These are phyloP conservation scores for Microthyrium microscopicum DNA, from an alignment of 2,329 filamentous ascomycete species.

Conservation along the genomic window DNA sequence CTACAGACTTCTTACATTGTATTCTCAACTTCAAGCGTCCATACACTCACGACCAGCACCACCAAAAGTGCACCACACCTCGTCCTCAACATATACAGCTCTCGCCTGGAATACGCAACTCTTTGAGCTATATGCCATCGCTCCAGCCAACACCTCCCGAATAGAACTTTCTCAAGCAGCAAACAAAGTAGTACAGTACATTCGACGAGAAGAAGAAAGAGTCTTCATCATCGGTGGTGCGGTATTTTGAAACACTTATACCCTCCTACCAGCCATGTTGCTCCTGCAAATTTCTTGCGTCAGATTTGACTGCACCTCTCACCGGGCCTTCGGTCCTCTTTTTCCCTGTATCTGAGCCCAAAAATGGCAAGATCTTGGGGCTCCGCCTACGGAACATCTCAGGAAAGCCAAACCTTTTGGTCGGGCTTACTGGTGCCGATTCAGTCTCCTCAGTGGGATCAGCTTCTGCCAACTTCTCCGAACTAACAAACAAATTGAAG, in stretches of 20 bases:
- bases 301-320: too few relatives aligned
- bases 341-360: too few relatives aligned
- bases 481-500: too few relatives aligned
- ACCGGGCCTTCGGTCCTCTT: too few relatives aligned
- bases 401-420: too few relatives aligned
- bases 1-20: conserved; percentile 53
- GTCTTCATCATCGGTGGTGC: conserved; percentile 97
- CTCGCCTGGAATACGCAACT: conserved; percentile 81
- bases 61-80: conserved; percentile 70
- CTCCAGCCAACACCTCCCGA: conserved; percentile 48
- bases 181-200: conserved; percentile 82
- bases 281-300: too few relatives aligned
- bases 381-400: too few relatives aligned
- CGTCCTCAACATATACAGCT: conserved; percentile 57
- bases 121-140: conserved; percentile 94
- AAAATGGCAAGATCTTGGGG: too few relatives aligned
- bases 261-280: too few relatives aligned
- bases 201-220: conserved; percentile 77
- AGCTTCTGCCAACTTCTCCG: too few relatives aligned
- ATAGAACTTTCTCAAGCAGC: conserved; percentile 65
- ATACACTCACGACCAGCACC: conserved; percentile 75
- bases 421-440: too few relatives aligned
- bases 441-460: too few relatives aligned
- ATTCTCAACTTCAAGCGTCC: conserved; percentile 67
- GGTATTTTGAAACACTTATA: conserved; percentile 36